These are phyloP conservation scores for Passalora sequoiae DNA, from an alignment of 2,329 filamentous ascomycete genomes.

Conservation along the genomic window DNA sequence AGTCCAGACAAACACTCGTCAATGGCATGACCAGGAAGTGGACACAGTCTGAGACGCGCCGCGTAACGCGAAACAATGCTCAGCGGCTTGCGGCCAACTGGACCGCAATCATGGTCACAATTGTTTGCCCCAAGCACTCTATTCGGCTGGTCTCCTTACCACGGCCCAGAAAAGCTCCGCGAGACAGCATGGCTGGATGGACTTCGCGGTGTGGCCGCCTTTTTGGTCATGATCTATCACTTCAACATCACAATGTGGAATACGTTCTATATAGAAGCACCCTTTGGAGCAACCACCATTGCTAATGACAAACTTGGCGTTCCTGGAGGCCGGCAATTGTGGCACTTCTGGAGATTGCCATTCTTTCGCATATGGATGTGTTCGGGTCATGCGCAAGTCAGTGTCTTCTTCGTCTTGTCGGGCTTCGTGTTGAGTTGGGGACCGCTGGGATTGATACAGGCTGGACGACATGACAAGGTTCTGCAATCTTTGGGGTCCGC, in stretches of 20 bases:
- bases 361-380: constrained; percentile 15
- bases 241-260: constrained; percentile 13
- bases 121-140: background rate
- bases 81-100: too few species aligned
- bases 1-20: too few species aligned
- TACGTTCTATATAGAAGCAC: constrained; percentile 9
- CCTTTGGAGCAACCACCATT: constrained; percentile 9
- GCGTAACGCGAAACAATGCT: too few species aligned
- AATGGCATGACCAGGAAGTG: too few species aligned
- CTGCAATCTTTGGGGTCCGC: constrained; percentile 6
- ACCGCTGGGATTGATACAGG: constrained; percentile 5
- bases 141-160: constrained; percentile 1
- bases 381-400: constrained; percentile 14
- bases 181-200: constrained; percentile 19
- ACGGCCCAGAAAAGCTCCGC: background rate
- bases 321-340: constrained; percentile 6
- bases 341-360: constrained; percentile 18
- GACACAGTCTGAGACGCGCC: too few species aligned
- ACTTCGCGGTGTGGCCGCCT: constrained; percentile 19
- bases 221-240: constrained; percentile 19
- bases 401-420: constrained; percentile 18
- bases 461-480: constrained; percentile 1
- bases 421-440: constrained; percentile 17
- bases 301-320: background rate
- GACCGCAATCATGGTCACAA: background rate